Evolutionary conservation across 2,329 filamentous ascomycete genomes (phyloP).

Genomic region (Plectosphaerella plurivora): DNA sequence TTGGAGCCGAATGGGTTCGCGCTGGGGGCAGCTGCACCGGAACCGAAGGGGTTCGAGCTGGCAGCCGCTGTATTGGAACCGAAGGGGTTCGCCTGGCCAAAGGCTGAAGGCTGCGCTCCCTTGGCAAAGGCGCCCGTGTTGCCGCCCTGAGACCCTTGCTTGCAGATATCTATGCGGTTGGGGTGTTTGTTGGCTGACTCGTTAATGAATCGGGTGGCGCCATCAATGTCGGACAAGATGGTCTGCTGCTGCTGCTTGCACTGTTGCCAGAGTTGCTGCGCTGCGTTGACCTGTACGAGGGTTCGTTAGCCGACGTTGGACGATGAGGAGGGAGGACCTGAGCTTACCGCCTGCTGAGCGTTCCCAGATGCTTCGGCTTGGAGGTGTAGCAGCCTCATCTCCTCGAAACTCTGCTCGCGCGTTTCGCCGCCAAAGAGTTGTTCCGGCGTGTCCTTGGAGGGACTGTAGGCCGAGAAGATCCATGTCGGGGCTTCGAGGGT

Average conservation of each 20-base stretch:
- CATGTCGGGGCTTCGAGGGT: constrained; percentile 71
- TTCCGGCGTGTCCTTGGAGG: constrained; percentile 68
- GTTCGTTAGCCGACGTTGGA: constrained; percentile 9
- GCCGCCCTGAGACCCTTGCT: constrained; percentile 36
- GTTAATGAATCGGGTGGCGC: constrained; percentile 66
- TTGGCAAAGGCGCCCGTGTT: constrained; percentile 40
- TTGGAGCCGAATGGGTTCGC: constrained; percentile 10
- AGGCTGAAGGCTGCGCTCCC: constrained; percentile 24
- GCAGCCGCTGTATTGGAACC: constrained; percentile 17
- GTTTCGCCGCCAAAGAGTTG: constrained; percentile 78
- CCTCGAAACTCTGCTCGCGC: constrained; percentile 84
- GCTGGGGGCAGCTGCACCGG: constrained; percentile 4
- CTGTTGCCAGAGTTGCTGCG: constrained; percentile 57
- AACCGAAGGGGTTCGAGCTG: neutral
- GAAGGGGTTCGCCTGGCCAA: constrained; percentile 26
- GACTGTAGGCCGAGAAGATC: constrained; percentile 83
- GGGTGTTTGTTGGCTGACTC: constrained; percentile 66
- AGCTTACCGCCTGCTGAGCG: constrained; percentile 44
- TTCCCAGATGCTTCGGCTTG: constrained; percentile 56
- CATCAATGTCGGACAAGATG: constrained; percentile 64
- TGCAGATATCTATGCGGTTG: constrained; percentile 65
- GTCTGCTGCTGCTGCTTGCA: constrained; percentile 68
- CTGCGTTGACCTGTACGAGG: constrained; percentile 48
- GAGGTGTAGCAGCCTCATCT: constrained; percentile 74
- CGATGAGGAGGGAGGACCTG: neutral